phyloP scores from a whole-genome alignment of 1,284 basidiomycete genomes.

The Austroboletus novae-zelandiae region DNA sequence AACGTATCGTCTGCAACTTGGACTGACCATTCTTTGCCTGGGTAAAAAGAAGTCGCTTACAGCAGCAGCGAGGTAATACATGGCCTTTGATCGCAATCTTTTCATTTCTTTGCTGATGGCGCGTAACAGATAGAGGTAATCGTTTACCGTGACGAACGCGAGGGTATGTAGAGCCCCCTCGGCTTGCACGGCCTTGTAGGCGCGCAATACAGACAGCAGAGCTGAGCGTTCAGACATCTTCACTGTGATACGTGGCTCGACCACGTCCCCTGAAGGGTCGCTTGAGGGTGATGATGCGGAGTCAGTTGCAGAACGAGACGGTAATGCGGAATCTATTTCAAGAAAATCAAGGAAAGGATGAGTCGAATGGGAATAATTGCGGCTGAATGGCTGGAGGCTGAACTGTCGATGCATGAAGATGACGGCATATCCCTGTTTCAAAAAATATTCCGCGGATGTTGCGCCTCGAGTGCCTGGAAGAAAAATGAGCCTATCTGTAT shows the following conservation, averaged over 20 bases:
- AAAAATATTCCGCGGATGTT: constrained; percentile 97
- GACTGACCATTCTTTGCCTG: constrained; percentile 76
- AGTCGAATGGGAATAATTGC: constrained; percentile 97
- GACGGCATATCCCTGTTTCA: constrained; percentile 91
- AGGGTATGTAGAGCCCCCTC: constrained; percentile 79
- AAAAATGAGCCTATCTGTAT: neutral
- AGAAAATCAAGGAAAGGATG: constrained; percentile 97
- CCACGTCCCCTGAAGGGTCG: constrained; percentile 15
- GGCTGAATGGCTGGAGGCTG: constrained; percentile 93
- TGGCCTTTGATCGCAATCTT: constrained; percentile 65
- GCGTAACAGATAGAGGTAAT: constrained; percentile 92
- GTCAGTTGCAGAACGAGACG: too few relatives aligned
- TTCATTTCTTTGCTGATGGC: constrained; percentile 76
- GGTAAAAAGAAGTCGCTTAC: constrained; percentile 99
- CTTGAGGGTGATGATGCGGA: constrained; percentile 20
- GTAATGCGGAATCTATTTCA: constrained; percentile 66
- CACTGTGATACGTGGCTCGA: constrained; percentile 58
- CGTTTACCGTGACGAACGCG: constrained; percentile 93
- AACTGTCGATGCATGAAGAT: constrained; percentile 98
- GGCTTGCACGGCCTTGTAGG: constrained; percentile 80
- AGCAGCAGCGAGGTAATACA: constrained; percentile 98
- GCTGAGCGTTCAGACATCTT: constrained; percentile 59
- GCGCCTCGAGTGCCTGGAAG: constrained; percentile 86
- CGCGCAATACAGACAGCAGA: constrained; percentile 72
- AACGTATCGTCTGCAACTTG: neutral